Evolutionary conservation across 1,284 basidiomycete genomes (phyloP), one percentile per base, ranked within the genome.

Genomic region (Cryptococcus sp.): DNA sequence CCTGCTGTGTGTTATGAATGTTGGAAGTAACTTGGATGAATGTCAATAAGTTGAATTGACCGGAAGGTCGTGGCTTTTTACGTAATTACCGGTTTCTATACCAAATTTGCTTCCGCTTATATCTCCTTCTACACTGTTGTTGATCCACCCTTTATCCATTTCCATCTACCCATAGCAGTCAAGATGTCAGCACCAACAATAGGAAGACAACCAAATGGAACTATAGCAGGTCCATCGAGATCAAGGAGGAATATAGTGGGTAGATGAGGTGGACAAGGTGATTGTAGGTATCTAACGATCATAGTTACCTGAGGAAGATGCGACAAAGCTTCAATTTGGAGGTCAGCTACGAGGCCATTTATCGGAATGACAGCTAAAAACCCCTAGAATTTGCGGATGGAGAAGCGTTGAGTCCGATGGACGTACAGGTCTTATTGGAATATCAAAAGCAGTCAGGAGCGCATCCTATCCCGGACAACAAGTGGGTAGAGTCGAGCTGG

Each of bases 321-420:
- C 73, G 36, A 73, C 71, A 31, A 74, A 74, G 59, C 60, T 74
- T 30, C 71, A 74, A 58, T 74, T 74, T 49, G 73, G 73, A 57
- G 72, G 72, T 70, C n/a, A 57, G 65, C 36, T 4, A 42, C 38
- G 2, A 11, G 2, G 42, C 13, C 10, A 4, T 44, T 0, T 45
- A 4, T 8, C 43, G 6, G 46, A 49, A 36, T 36, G 34, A 23
- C 8, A 37, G 36, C 47, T 56, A 36, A 57, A 33, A 32, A 36
- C n/a, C 15, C 11, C 2, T 52, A 74, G 73, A 73, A 15, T 73
- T 72, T 46, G 66, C 64, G 30, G 64, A 71, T 44, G 68, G 69
- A 23, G 71, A 74, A 59, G 68, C 73, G 7, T 55, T 74, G 14
- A 74, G 70, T 4, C 52, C 70, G 36, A 71, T 64, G 42, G 73